Base-by-base conservation (phyloP, 345 rosid genomes). In the Eucalyptus decipiens region DNA sequence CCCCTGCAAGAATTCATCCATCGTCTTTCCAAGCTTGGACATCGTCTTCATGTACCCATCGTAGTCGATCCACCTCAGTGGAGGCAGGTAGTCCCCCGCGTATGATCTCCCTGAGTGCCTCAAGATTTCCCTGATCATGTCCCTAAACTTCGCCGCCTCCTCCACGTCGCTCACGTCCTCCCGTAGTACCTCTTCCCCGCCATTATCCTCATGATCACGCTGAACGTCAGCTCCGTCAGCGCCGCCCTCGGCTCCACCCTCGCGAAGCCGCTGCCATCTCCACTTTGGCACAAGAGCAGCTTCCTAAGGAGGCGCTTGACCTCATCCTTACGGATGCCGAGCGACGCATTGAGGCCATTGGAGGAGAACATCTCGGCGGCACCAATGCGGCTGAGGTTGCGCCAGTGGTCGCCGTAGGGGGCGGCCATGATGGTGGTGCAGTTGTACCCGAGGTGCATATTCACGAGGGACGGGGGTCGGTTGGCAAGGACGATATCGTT, bases 361-460 rank as follows among this genome's bases (percentile, higher is more conserved):
- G 91, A 32, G 2, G 95, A 92, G 88, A 95, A 92, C 88, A 95
- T 89, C 58, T 93, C 93, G 8, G 89, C 48, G n/a, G 93, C 80
- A 49, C 92, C 85, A 34, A 93, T 90, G 88, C 94, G 93, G 76
- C 96, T 95, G 19, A 93, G 94, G 90, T 95, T 95, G 86, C 95
- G 93, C 97, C 97, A 94, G 67, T 92, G 93, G 69, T 93, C 93
- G 1, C 96, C 94, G 85, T 94, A 94, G 28, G 93, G 69, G 3
- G 95, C 88, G 18, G 87, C 18, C 6, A 85, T 65, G 80, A 94
- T n/a, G 54, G 90, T 88, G 88, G 95, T 92, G 88, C 86, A 23
- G 89, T 93, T 90, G 90, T 94, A 94, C 54, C 87, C 94, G 3
- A 94, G 69, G 88, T 92, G 65, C 86, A 91, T 91, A 47, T 91